Conservation (phyloP, 2,329 filamentous ascomycete genomes). For the Diaporthe australafricana region DNA sequence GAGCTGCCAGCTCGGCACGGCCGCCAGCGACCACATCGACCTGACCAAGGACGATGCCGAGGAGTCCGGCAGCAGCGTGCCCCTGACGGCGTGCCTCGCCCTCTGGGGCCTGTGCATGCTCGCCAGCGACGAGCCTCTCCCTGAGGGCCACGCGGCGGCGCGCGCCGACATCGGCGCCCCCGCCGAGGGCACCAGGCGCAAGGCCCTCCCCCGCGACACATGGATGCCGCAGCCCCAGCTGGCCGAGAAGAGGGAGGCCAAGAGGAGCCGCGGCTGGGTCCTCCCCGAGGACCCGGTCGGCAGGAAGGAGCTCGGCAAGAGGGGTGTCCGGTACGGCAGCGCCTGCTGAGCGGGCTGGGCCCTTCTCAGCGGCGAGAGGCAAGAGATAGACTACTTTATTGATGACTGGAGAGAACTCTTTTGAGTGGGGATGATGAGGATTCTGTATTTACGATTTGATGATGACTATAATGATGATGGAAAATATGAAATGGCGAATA, state of each 20-base stretch:
- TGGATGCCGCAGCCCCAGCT: conserved; percentile 82
- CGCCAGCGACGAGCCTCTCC: conserved; percentile 48
- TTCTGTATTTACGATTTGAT: conserved; percentile 27
- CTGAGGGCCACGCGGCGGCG: conserved; percentile 68
- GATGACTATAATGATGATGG: conserved; percentile 28
- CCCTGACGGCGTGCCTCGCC: conserved; percentile 78
- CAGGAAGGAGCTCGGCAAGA: conserved; percentile 77
- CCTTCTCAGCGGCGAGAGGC: background rate
- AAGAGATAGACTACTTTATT: conserved; percentile 1
- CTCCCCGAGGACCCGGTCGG: conserved; percentile 80
- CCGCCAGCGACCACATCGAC: conserved; percentile 30
- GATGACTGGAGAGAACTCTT: background rate
- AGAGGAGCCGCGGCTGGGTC: conserved; percentile 79
- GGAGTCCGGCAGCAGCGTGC: conserved; percentile 46
- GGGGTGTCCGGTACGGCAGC: conserved; percentile 68
- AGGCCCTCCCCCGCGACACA: conserved; percentile 74
- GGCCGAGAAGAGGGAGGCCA: conserved; percentile 81
- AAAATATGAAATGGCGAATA: conserved; percentile 19
- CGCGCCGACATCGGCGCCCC: conserved; percentile 79
- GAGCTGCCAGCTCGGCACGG: conserved; percentile 66
- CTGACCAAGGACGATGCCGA: conserved; percentile 42
- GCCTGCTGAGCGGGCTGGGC: conserved; percentile 33
- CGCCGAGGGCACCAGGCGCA: conserved; percentile 77
- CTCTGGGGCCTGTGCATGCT: conserved; percentile 78
- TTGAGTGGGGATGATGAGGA: conserved; percentile 2